Percentiles rank a stretch among this genome's conserved stretches.
phyloP scores from a whole-genome alignment of 805 yeast genomes.

The Candida silvicultrix region DNA sequence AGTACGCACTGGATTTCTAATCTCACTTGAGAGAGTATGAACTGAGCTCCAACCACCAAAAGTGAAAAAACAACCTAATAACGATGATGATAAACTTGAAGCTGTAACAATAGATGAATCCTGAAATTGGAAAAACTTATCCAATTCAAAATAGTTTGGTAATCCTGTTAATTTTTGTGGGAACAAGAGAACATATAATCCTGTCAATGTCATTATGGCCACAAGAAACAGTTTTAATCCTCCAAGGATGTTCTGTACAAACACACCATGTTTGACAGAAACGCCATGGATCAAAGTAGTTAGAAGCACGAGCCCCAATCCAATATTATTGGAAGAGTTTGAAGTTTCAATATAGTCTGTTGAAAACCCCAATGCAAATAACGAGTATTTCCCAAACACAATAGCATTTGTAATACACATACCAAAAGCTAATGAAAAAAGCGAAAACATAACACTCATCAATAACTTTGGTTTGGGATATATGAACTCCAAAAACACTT shows the following conservation, averaged over 20 bases:
- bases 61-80: constrained; percentile 52
- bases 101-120: constrained; percentile 26
- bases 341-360: constrained; percentile 25
- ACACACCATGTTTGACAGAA: constrained; percentile 54
- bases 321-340: constrained; percentile 32
- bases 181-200: constrained; percentile 49
- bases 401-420: constrained; percentile 48
- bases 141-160: constrained; percentile 27
- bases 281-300: constrained; percentile 45
- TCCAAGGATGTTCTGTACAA: constrained; percentile 58
- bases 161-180: constrained; percentile 36
- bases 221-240: constrained; percentile 50
- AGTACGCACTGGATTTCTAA: constrained; percentile 51
- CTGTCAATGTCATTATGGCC: constrained; percentile 47
- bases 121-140: constrained; percentile 26
- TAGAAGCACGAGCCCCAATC: constrained; percentile 30
- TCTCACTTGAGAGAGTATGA: constrained; percentile 55
- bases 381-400: constrained; percentile 55
- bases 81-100: constrained; percentile 46
- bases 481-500: constrained; percentile 63
- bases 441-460: constrained; percentile 42
- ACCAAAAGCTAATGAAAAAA: constrained; percentile 48
- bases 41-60: constrained; percentile 61
- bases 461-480: constrained; percentile 55
- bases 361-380: constrained; percentile 36